phyloP scores from a whole-genome alignment of 2,329 filamentous ascomycete genomes.

The Aspergillus quadricinctus region DNA sequence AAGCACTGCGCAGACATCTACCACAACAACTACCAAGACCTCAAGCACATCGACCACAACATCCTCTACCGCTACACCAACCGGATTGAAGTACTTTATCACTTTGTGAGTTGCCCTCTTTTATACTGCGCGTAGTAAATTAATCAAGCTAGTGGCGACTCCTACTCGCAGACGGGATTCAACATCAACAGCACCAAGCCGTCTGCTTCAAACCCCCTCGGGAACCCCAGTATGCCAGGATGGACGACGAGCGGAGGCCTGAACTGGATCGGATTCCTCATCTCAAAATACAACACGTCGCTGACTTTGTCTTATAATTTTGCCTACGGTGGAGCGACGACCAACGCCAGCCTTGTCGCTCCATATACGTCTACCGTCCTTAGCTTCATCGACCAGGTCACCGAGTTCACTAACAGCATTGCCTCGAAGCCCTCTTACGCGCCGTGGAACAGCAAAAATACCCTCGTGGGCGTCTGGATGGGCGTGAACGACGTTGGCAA shows the following conservation, averaged over 20 bases:
- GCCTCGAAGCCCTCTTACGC: neutral
- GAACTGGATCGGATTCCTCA: conserved; percentile 8
- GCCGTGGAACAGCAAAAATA: conserved; percentile 1
- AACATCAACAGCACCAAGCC: conserved; percentile 5
- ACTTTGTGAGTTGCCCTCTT: neutral
- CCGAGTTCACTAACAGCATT: conserved; percentile 1
- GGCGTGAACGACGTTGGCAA: conserved; percentile 10
- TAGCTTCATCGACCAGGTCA: conserved; percentile 9
- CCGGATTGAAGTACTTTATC: neutral
- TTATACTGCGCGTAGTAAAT: too few relatives aligned
- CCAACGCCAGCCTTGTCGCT: conserved; percentile 6
- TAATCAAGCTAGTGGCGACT: conserved; percentile 1
- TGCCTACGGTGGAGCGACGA: conserved; percentile 7
- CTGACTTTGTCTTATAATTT: conserved; percentile 8
- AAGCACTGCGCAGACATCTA: neutral
- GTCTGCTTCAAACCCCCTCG: conserved; percentile 9
- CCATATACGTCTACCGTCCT: conserved; percentile 3
- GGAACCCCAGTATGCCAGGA: conserved; percentile 8
- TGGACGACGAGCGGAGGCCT: conserved; percentile 6
- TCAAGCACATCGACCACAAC: neutral
- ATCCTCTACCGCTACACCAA: neutral
- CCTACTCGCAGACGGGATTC: conserved; percentile 8
- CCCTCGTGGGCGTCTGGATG: conserved; percentile 8
- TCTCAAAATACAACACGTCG: conserved; percentile 4
- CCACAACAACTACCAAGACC: too few relatives aligned